Percentiles rank a stretch among this genome's conserved stretches.
Evolutionary conservation across 78 protist species (phyloP).

Genomic region (Thecamonas trahens): DNA sequence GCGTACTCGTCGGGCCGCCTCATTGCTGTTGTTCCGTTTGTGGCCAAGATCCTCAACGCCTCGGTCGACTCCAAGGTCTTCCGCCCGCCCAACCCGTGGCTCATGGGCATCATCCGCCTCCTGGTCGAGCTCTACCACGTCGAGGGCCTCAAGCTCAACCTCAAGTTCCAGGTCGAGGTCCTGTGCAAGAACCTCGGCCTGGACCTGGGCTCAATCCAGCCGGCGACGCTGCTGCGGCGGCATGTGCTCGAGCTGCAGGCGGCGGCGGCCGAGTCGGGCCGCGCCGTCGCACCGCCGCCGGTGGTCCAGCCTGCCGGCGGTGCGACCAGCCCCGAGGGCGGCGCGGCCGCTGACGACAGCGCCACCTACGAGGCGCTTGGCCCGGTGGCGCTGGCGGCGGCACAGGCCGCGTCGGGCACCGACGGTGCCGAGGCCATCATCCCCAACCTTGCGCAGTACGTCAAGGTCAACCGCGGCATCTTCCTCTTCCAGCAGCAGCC

Average conservation of each 20-base stretch:
- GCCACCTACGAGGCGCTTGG: too few relatives aligned
- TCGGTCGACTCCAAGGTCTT: constrained; percentile 51
- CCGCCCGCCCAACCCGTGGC: constrained; percentile 94
- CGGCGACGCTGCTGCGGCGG: neutral
- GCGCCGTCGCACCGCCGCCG: neutral
- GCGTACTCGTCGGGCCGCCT: constrained; percentile 65
- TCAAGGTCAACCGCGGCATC: neutral
- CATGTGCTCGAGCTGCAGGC: neutral
- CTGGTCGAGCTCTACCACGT: constrained; percentile 74
- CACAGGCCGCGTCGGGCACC: neutral
- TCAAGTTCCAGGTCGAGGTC: constrained; percentile 92
- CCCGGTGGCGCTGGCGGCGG: neutral
- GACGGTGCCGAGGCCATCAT: too few relatives aligned
- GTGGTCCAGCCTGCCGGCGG: too few relatives aligned
- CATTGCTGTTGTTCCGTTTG: constrained; percentile 88
- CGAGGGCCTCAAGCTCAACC: constrained; percentile 69
- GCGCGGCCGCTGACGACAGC: too few relatives aligned
- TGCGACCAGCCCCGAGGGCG: too few relatives aligned
- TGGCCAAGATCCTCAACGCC: constrained; percentile 76
- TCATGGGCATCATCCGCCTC: constrained; percentile 72
- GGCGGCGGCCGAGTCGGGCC: neutral
- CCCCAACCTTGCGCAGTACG: constrained; percentile 15
- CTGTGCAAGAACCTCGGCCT: constrained; percentile 70
- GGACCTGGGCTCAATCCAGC: constrained; percentile 35
- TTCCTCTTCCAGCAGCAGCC: constrained; percentile 14